A percentile compares a stretch with the other conserved stretches of the same genome.
phyloP scores from a whole-genome alignment of 345 rosid species.

The Reutealis trisperma region DNA sequence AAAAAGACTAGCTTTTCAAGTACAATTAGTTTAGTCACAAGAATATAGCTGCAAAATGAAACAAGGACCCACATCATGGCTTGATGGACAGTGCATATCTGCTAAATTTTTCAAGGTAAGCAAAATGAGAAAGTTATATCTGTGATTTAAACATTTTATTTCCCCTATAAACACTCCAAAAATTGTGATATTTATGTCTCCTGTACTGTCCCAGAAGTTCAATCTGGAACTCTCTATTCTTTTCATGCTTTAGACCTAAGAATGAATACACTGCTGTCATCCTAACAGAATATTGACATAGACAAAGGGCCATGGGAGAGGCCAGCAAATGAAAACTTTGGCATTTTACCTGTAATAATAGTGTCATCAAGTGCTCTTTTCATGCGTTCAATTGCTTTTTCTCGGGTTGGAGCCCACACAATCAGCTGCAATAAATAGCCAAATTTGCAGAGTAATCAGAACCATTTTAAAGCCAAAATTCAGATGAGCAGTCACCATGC shows the following conservation, averaged over 20 bases:
- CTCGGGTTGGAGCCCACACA: constrained; percentile 99
- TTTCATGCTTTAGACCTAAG: background rate
- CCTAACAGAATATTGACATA: background rate
- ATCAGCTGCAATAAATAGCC: constrained; percentile 60
- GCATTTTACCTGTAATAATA: constrained; percentile 64
- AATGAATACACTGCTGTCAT: background rate
- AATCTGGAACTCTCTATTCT: background rate
- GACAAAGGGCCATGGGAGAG: background rate
- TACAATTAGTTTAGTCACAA: background rate
- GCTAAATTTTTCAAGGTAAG: background rate
- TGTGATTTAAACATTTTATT: background rate
- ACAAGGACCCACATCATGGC: background rate
- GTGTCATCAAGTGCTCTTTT: constrained; percentile 97
- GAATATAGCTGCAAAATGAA: background rate
- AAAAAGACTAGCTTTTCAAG: background rate
- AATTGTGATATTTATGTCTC: background rate
- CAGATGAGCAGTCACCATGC: background rate
- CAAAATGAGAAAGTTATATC: background rate
- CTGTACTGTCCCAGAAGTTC: background rate
- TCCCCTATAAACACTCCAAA: background rate
- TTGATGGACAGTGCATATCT: background rate
- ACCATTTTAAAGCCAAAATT: constrained; percentile 14
- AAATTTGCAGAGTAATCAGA: constrained; percentile 16
- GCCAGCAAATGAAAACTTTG: background rate
- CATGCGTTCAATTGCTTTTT: constrained; percentile 96